Percentiles rank a stretch among this genome's conserved stretches.
Conservation (phyloP, 2,329 filamentous ascomycete species). For the Fusarium pseudograminearum region DNA sequence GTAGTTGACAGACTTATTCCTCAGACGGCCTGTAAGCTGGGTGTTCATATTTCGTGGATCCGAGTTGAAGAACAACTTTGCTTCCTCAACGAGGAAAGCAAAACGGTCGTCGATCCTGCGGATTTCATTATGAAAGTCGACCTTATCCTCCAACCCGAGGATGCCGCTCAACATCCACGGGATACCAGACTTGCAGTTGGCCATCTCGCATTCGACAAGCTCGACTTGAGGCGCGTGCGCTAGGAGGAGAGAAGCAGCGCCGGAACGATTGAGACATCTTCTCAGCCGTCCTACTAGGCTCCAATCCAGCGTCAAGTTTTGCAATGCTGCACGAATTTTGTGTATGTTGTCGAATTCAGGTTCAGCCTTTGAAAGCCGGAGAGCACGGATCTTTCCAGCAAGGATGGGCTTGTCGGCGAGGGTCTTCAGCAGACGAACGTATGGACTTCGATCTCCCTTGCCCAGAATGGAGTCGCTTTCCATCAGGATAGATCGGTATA, state of each 20-base stretch:
- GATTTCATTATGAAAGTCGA: accelerated
- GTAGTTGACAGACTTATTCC: neutral
- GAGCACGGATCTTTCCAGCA: neutral
- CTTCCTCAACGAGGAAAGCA: too few species aligned
- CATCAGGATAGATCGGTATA: neutral
- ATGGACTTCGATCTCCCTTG: too few species aligned
- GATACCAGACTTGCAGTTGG: accelerated
- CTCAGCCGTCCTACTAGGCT: neutral
- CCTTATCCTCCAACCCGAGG: neutral
- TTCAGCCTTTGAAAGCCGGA: neutral
- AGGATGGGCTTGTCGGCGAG: neutral
- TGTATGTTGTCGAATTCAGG: neutral
- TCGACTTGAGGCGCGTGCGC: constrained; percentile 4
- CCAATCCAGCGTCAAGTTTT: too few species aligned
- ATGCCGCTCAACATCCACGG: constrained; percentile 5
- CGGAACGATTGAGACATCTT: neutral
- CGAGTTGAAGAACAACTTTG: too few species aligned
- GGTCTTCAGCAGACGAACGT: neutral
- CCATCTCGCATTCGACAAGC: neutral
- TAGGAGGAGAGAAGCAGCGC: neutral
- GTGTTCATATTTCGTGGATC: too few species aligned
- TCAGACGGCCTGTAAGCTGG: neutral
- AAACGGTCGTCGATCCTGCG: neutral
- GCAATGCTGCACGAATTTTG: neutral
- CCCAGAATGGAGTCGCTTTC: neutral